Conservation (phyloP, 1,139 yeast genomes). For the Sugiyamaella paludigena region DNA sequence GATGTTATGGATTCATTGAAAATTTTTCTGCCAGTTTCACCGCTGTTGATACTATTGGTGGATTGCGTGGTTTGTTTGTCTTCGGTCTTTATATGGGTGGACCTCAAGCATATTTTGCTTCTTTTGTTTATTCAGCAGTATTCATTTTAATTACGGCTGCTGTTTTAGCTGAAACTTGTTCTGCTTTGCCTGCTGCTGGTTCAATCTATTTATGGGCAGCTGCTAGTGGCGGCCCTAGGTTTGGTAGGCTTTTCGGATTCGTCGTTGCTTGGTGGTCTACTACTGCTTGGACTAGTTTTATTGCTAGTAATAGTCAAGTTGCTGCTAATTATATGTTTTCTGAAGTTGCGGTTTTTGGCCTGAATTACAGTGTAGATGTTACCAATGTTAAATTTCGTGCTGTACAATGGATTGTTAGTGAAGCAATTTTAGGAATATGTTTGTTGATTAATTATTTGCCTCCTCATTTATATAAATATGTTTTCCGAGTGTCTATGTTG, state of each 20-base stretch:
- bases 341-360: constrained; percentile 28
- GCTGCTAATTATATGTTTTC: constrained; percentile 30
- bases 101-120: constrained; percentile 32
- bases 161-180: constrained; percentile 32
- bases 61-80: constrained; percentile 26
- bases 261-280: constrained; percentile 34
- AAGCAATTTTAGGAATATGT: constrained; percentile 24
- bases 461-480: constrained; percentile 25
- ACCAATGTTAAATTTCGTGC: constrained; percentile 29
- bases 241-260: constrained; percentile 30
- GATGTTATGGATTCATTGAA: constrained; percentile 27
- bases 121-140: constrained; percentile 24
- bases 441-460: constrained; percentile 28
- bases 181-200: constrained; percentile 35
- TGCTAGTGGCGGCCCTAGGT: constrained; percentile 28
- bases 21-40: constrained; percentile 31
- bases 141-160: constrained; percentile 30
- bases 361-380: constrained; percentile 22
- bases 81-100: constrained; percentile 30
- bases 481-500: constrained; percentile 25
- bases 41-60: constrained; percentile 28
- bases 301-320: constrained; percentile 27
- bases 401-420: constrained; percentile 31
- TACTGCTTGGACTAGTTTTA: constrained; percentile 33
- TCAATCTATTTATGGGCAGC: constrained; percentile 36